Base-by-base conservation (phyloP, 495 filamentous ascomycete genomes). In the Aspergillus incahuasiensis region DNA sequence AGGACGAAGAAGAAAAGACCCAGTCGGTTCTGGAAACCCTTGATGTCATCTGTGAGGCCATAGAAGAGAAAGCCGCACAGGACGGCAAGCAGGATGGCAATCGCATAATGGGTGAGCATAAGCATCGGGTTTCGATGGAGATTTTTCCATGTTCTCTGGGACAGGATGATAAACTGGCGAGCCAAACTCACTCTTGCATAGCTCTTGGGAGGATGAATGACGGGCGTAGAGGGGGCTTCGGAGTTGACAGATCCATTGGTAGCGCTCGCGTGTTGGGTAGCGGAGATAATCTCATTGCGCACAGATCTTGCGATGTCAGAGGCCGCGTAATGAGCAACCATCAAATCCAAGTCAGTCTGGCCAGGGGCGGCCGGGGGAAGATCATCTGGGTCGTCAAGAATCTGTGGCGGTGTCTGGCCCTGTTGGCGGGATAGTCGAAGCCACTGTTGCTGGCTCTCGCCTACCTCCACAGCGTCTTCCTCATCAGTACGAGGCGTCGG, bases 51-150 rank as follows among this genome's bases (percentile, higher is more conserved):
- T 19, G 89, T 96, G 57, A 99, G 74, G 7, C 95, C 94, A 59
- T 96, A 99, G 79, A 97, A 99, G 20, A 99, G 83, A 68, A 86
- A 97, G 16, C 94, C 94, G 30, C 91, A 91, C 48, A 99, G 85
- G 22, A 96, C 92, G 16, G 92, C 94, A 12, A 99, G 82, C 1
- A 97, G 73, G 58, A 99, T 97, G 19, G 94, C 89, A 60, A 97
- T 97, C n/a, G 92, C 92, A 68, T 99, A 99, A 74, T 99, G 94
- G 0, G 95, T 96, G 45, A 99, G 81, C 94, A 99, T 99, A 43
- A 99, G 75, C 85, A 97, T 91, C 16, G 94, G 94, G 69, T 99
- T 97, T 38, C 94, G 85, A 73, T 99, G 97, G 3, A 99, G 84
- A 63, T 99, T 99, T 56, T 86, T 88, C 95, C 95, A 97, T 0